phyloP scores from a whole-genome alignment of 2,329 filamentous ascomycete genomes.

The Orbilia blumenaviensis region DNA sequence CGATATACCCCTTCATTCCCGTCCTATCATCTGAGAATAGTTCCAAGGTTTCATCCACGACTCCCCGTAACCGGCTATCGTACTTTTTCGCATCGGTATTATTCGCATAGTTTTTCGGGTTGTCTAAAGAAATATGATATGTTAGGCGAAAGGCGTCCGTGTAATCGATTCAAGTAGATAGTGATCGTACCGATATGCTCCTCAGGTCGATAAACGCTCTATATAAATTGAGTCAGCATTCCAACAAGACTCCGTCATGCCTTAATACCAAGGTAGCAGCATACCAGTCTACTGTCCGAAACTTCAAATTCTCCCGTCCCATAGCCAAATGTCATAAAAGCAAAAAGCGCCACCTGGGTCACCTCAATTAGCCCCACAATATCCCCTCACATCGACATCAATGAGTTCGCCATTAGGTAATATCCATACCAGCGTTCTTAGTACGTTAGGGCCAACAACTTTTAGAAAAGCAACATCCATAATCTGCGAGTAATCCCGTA shows the following conservation, averaged over 20 bases:
- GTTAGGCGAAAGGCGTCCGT: conserved; percentile 5
- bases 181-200: conserved; percentile 75
- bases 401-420: conserved; percentile 4
- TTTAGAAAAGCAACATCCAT: conserved; percentile 94
- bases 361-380: conserved; percentile 18
- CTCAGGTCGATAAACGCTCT: conserved; percentile 68
- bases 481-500: conserved; percentile 91
- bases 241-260: neutral
- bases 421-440: conserved; percentile 72
- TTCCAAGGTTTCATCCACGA: conserved; percentile 73
- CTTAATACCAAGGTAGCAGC: conserved; percentile 65
- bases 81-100: conserved; percentile 83
- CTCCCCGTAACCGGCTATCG: conserved; percentile 81
- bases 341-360: conserved; percentile 76
- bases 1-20: conserved; percentile 98
- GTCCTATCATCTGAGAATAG: conserved; percentile 77
- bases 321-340: conserved; percentile 87
- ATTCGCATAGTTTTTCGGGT: conserved; percentile 82
- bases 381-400: neutral
- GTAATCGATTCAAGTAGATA: neutral
- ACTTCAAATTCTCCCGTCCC: conserved; percentile 87
- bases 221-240: conserved; percentile 1
- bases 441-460: conserved; percentile 86
- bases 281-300: conserved; percentile 78
- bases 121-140: conserved; percentile 57